Evolutionary conservation across 1,284 basidiomycete species (phyloP), one percentile per base, ranked within the genome.

Genomic region (Mycosarcoma maydis): DNA sequence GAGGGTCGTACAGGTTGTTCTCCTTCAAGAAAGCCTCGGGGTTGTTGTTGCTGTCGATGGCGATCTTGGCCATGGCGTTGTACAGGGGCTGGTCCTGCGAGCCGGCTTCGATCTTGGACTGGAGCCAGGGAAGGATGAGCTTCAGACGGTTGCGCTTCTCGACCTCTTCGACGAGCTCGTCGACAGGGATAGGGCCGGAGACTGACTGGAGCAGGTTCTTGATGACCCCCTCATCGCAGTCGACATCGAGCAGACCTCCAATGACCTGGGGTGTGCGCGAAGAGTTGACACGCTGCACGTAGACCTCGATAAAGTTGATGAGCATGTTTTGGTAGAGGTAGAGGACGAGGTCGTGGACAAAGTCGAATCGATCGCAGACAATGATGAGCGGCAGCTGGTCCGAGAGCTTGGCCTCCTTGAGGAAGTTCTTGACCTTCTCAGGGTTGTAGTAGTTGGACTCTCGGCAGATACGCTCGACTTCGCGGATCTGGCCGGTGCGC

Each of bases 351-450:
- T 99, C 96, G 83, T 99, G 96, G 10, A 99, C 96, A 82, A 98
- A 98, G 86, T 98, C 94, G 86, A 98, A 99, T 33, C 96, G 93
- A 84, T 99, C 96, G 87, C 96, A 98, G 77, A 99, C 96, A 72
- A 99, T 98, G 86, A 98, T 99, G 77, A 99, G 90, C 13, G 96
- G 96, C 32, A 99, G 89, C 83, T 98, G 96, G 83, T 98, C 96
- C 39, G 89, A 85, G 33, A 99, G 89, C 82, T 97, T 96, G 77
- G 95, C 95, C 83, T 99, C 96, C 74, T 84, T 84, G 84, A 98
- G 89, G 90, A 97, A 98, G 86, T 99, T 99, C 87, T 98, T 98
- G 86, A 98, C 96, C 85, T 99, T 99, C 85, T 99, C 96, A 2
- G 96, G 92, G 84, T 96, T 96, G 87, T 98, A 98, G 84, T 86